Base-by-base conservation (phyloP, 306 rosid genomes). In the Trifolium fragiferum region DNA sequence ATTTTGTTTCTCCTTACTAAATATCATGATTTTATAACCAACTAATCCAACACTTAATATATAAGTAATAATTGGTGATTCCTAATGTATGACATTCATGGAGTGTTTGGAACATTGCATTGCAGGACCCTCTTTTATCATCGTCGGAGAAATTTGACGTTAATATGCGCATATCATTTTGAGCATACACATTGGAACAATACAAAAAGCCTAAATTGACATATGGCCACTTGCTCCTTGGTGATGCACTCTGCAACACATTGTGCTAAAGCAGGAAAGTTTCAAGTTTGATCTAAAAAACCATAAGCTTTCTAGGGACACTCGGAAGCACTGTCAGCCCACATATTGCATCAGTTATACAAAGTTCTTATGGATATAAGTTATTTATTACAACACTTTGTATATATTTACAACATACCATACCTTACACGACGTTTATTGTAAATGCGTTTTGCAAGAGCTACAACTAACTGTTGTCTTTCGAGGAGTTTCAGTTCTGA, bases 131-230 rank as follows among this genome's bases (percentile, higher is more conserved):
- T 68, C 33, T 79, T 58, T 73, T 89, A 27, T 89, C 97, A 19
- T 84, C 97, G 0, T 89, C 94, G 6, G 10, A 54, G 46, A n/a
- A 1, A 33, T 79, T 90, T 58, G 85, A 86, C 30, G 70, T 90
- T 47, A 8, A 53, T 76, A 1, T 3, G 30, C 62, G 6, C 25
- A 49, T 7, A 57, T 70, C 53, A 16, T 50, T 86, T 68, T 87
- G 75, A 82, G 61, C 21, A 23, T 47, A 44, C 30, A 55, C 3
- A 19, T 2, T 6, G 60, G 65, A 68, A 68, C 7, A 43, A 57
- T 21, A 57, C 35, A 57, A 57, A 57, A 57, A 33, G n/a, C 63
- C 63, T 57, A 6, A 57, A 55, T 21, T 11, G 35, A 21, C n/a
- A 55, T 11, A 55, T 57, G 10, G 8, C 9, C 16, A 23, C 32